Percentiles rank a stretch among this genome's conserved stretches.
phyloP scores from a whole-genome alignment of 2,329 filamentous ascomycete genomes.

The Catunica adiposa region DNA sequence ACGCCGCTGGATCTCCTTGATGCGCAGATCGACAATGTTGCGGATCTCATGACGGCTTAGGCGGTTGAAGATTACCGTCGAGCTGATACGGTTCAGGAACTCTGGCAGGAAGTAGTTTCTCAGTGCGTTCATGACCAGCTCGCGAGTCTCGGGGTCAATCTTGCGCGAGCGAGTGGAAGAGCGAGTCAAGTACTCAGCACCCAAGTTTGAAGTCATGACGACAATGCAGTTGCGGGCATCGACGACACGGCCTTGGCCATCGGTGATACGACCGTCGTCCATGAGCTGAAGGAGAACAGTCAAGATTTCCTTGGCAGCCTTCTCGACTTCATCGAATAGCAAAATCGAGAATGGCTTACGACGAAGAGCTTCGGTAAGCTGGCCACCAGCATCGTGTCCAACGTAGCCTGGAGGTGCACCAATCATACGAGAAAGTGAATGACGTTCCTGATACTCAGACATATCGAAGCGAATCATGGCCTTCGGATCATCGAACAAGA shows the following conservation, averaged over 20 bases:
- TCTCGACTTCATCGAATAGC: conserved; percentile 95
- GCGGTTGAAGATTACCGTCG: conserved; percentile 95
- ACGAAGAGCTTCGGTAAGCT: conserved; percentile 85
- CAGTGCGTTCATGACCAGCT: conserved; percentile 79
- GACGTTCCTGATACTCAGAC: conserved; percentile 97
- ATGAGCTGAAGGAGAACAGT: conserved; percentile 98
- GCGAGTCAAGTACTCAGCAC: conserved; percentile 80
- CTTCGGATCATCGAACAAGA: conserved; percentile 93
- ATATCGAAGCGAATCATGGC: conserved; percentile 98
- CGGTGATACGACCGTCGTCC: conserved; percentile 96
- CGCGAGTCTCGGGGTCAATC: conserved; percentile 71
- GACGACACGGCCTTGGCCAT: conserved; percentile 86
- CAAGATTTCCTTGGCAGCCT: conserved; percentile 92
- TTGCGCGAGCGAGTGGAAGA: conserved; percentile 62
- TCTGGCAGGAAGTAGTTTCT: conserved; percentile 96
- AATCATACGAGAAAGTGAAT: conserved; percentile 92
- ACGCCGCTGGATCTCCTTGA: conserved; percentile 79
- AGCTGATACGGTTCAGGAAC: conserved; percentile 95
- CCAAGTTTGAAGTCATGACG: conserved; percentile 96
- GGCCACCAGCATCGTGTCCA: conserved; percentile 86
- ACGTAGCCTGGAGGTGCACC: conserved; percentile 94
- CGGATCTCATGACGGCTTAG: conserved; percentile 80
- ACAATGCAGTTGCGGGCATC: conserved; percentile 98
- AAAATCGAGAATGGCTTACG: conserved; percentile 95
- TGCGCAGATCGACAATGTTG: conserved; percentile 82